Percentiles rank a stretch among this genome's conserved stretches.
phyloP scores from a whole-genome alignment of 2,329 filamentous ascomycete genomes.

The Epichloe coenophiala region DNA sequence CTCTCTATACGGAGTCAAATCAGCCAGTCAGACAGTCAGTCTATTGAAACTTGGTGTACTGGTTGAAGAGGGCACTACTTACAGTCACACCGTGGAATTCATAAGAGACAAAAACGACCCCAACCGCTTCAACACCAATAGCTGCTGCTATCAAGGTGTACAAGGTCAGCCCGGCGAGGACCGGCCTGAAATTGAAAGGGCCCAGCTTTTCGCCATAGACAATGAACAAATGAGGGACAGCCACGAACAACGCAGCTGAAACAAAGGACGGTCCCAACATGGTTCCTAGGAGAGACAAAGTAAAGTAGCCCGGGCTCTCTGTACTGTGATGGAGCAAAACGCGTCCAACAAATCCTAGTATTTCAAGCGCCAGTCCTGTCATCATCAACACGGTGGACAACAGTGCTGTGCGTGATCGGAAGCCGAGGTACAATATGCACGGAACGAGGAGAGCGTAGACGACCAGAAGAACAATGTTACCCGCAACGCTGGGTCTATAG shows the following conservation, averaged over 20 bases:
- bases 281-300: slow-evolving; percentile 32
- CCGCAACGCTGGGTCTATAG: slow-evolving; percentile 23
- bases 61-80: slow-evolving; percentile 8
- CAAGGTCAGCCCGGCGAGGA: slow-evolving; percentile 21
- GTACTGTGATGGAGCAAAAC: slow-evolving; percentile 25
- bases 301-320: slow-evolving; percentile 24
- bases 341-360: slow-evolving; percentile 32
- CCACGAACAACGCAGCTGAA: slow-evolving; percentile 28
- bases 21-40: background rate
- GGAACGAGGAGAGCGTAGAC: slow-evolving; percentile 28
- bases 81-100: slow-evolving; percentile 22
- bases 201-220: slow-evolving; percentile 32
- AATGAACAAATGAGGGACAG: slow-evolving; percentile 32
- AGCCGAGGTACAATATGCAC: slow-evolving; percentile 22
- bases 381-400: slow-evolving; percentile 27
- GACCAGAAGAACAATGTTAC: slow-evolving; percentile 27
- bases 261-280: slow-evolving; percentile 33
- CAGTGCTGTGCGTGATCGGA: slow-evolving; percentile 24
- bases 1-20: slow-evolving; percentile 16
- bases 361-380: slow-evolving; percentile 27
- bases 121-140: slow-evolving; percentile 25
- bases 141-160: slow-evolving; percentile 21
- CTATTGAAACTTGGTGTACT: too few relatives aligned
- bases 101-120: slow-evolving; percentile 25
- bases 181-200: slow-evolving; percentile 17